Base-by-base conservation (phyloP, 768 basidiomycete genomes). In the Naganishia antarctica region DNA sequence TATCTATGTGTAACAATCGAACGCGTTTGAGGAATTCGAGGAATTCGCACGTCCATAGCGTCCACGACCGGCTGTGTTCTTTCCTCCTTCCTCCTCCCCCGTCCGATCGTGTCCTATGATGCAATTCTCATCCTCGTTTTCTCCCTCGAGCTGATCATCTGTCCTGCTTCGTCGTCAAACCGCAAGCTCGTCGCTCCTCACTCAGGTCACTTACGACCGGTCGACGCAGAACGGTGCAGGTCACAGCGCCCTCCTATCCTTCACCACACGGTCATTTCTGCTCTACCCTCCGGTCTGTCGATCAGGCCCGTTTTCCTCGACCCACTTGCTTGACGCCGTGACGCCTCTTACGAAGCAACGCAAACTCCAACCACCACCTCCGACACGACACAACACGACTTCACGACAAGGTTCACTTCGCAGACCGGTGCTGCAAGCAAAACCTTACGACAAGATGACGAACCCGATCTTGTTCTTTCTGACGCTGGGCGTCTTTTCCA, bases 141-240 rank as follows among this genome's bases (percentile, higher is more conserved):
- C 31, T 13, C 45, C 8, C n/a, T 46, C n/a, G 6, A 46, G n/a
- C 23, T 46, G 9, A 37, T 37, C 34, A n/a, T 37, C 34, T 7
- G 15, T 37, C 7, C 34, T 37, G 8, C 15, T 15, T 37, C 34
- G n/a, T n/a, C 40, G 40, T 41, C 45, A 46, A 46, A 46, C 9
- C 7, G 45, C 23, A 46, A 18, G 7, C 18, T 25, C 45, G 23
- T 51, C 50, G 28, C 50, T 51, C 31, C 26, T 31, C 50, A 51
- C 29, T 21, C 31, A 51, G 50, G 50, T 51, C 50, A 31, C 29
- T n/a, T n/a, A 13, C 29, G 50, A 51, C 50, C 50, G 32, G 50
- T 51, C 50, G 50, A 32, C 50, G n/a, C 32, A 31, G 50, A 51
- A 32, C 53, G 53, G 53, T 57, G 53, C 53, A 57, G 53, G 53